A percentile compares a stretch with the other conserved stretches of the same genome.
phyloP scores from a whole-genome alignment of 75 land plant genomes.

The Cupressus sempervirens region DNA sequence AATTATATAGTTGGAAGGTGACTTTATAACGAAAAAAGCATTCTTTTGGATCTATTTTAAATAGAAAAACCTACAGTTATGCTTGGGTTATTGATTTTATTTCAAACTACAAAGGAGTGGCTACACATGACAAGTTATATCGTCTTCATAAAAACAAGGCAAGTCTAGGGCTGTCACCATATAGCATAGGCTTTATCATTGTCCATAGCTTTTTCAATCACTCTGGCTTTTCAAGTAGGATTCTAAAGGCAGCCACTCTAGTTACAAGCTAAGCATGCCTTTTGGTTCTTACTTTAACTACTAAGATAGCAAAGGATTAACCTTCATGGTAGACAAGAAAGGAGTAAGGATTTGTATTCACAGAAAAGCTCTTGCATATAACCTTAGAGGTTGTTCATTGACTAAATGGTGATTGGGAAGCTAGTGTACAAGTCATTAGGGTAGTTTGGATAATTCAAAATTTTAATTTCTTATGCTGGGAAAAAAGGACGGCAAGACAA shows the following conservation, averaged over 20 bases:
- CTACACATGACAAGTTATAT: not conserved
- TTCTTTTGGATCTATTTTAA: not conserved
- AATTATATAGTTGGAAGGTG: not conserved
- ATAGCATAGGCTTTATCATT: not conserved
- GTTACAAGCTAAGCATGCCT: not conserved
- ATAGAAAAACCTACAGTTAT: not conserved
- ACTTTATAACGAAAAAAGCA: not conserved
- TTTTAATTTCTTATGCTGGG: not conserved
- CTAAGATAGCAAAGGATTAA: not conserved
- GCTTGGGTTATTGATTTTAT: not conserved
- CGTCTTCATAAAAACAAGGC: not conserved
- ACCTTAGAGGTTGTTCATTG: not conserved
- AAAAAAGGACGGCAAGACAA: not conserved
- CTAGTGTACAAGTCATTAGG: not conserved
- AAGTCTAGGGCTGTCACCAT: not conserved
- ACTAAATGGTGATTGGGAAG: not conserved
- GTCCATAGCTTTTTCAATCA: not conserved
- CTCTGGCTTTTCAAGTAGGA: not conserved
- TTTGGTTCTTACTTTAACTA: not conserved
- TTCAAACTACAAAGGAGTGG: not conserved
- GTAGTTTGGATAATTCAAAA: not conserved
- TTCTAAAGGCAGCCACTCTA: not conserved
- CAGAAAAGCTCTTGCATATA: not conserved
- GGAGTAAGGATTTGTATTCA: not conserved
- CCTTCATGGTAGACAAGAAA: not conserved